Evolutionary conservation across 306 rosid genomes (phyloP), one percentile per base, ranked within the genome.

Genomic region (Sophora flavescens): DNA sequence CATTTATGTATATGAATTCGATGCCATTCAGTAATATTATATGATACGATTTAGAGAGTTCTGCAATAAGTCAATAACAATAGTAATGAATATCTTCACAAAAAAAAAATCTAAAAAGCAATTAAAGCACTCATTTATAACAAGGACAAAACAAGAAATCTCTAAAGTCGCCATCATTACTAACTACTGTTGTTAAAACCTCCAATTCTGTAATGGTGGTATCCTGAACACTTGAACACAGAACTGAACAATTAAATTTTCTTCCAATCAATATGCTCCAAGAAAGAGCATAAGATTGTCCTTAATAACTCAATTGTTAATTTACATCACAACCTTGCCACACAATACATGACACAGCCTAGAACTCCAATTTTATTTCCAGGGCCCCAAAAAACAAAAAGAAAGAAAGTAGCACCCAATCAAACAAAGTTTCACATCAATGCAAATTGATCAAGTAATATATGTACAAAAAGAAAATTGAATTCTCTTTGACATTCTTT

Each of bases 141-240:
- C 33, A 78, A 66, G 30, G 56, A 6, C 18, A 13, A 1, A 65
- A 26, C 54, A 66, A 59, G 41, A 63, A 72, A 41, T 22, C 52
- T 51, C 36, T 13, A 8, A 78, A 66, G 11, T 14, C 66, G 69
- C 22, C 45, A 52, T 16, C 28, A 11, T 16, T 16, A 8, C 39
- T 22, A 18, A 22, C 47, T n/a, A 54, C 54, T 52, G 32, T 80
- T 57, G 81, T 63, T 57, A 48, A 33, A 59, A 60, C 62, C 74
- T 58, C 59, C 51, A 41, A 51, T 36, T 32, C 54, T 51, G 13
- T 22, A 12, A 26, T 30, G 26, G 6, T 12, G 14, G 35, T 39
- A 35, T 42, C 60, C 12, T 26, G 60, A 82, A 66, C 62, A 39
- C 45, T 65, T 9, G 2, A 14, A 30, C 26, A 52, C 41, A 60